Evolutionary conservation across 345 rosid genomes (phyloP).

Genomic region (Sisymbrium irio): DNA sequence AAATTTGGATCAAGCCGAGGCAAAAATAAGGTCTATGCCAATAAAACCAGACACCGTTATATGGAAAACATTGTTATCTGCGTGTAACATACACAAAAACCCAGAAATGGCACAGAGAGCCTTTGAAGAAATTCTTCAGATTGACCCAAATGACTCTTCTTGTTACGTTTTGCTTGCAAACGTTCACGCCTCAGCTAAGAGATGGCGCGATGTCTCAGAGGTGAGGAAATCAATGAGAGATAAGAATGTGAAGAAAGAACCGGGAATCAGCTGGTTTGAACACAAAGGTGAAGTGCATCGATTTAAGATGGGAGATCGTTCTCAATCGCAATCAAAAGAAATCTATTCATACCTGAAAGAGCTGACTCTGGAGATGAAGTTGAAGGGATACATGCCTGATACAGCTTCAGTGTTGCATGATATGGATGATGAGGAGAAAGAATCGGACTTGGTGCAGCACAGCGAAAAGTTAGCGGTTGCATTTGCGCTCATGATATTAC

Average conservation of each 20-base stretch:
- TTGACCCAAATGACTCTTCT: slow-evolving; percentile 68
- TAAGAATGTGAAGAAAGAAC: slow-evolving; percentile 65
- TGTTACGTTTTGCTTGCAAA: slow-evolving; percentile 67
- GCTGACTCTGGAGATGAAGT: slow-evolving; percentile 60
- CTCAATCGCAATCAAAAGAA: slow-evolving; percentile 50
- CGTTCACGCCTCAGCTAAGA: slow-evolving; percentile 59
- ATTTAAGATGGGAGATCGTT: slow-evolving; percentile 62
- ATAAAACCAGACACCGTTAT: slow-evolving; percentile 53
- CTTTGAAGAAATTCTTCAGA: slow-evolving; percentile 52
- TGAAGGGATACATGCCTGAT: slow-evolving; percentile 65
- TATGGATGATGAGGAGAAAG: slow-evolving; percentile 79
- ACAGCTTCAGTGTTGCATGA: slow-evolving; percentile 65
- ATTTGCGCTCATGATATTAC: slow-evolving; percentile 56
- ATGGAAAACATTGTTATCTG: slow-evolving; percentile 79
- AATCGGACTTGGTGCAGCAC: slow-evolving; percentile 59
- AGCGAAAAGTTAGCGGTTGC: slow-evolving; percentile 81
- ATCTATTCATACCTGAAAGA: slow-evolving; percentile 61
- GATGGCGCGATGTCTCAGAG: slow-evolving; percentile 65
- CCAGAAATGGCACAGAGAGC: slow-evolving; percentile 54
- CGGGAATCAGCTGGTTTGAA: slow-evolving; percentile 82
- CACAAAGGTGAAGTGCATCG: slow-evolving; percentile 55
- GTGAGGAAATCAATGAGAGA: slow-evolving; percentile 65
- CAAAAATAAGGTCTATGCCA: slow-evolving; percentile 63
- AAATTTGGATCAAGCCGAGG: slow-evolving; percentile 60
- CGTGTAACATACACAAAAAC: slow-evolving; percentile 62